Conservation (phyloP, 208 protist species). For the Trypanosomatidae sp. region DNA sequence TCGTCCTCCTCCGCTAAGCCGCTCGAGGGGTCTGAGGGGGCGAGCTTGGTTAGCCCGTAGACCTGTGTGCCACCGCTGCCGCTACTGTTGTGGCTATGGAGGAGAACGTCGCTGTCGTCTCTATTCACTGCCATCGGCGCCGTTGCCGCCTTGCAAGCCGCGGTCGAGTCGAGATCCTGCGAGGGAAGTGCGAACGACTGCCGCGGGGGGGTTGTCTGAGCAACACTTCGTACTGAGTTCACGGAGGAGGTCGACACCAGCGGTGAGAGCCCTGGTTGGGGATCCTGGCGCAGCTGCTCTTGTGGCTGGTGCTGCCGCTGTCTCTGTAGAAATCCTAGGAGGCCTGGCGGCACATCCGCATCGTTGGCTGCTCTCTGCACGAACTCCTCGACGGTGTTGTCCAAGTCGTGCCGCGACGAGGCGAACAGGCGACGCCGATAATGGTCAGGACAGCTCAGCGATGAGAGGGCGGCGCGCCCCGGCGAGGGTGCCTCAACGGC, state of each 20-base stretch:
- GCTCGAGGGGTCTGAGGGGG: neutral
- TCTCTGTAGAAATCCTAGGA: conserved; percentile 18
- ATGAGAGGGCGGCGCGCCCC: neutral
- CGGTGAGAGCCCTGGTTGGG: neutral
- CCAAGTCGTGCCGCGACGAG: conserved; percentile 1
- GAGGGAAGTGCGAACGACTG: neutral
- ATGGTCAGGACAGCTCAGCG: neutral
- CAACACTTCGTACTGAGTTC: too few relatives aligned
- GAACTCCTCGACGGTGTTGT: conserved; percentile 4
- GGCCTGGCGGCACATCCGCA: conserved; percentile 23
- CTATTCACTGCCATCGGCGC: neutral
- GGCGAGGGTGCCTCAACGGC: neutral
- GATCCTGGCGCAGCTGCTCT: neutral
- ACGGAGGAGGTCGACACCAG: neutral
- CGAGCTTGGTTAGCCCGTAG: neutral
- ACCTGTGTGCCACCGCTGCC: neutral
- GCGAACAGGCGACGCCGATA: neutral
- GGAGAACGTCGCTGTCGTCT: neutral
- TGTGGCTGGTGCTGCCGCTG: conserved; percentile 4
- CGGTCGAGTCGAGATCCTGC: neutral
- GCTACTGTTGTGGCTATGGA: neutral
- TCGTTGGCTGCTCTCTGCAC: conserved; percentile 18
- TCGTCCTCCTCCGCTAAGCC: neutral
- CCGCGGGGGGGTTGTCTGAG: neutral
- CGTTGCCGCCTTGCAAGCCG: neutral